Evolutionary conservation across 2,329 filamentous ascomycete species (phyloP).

Genomic region (Penicillium corylophilum): DNA sequence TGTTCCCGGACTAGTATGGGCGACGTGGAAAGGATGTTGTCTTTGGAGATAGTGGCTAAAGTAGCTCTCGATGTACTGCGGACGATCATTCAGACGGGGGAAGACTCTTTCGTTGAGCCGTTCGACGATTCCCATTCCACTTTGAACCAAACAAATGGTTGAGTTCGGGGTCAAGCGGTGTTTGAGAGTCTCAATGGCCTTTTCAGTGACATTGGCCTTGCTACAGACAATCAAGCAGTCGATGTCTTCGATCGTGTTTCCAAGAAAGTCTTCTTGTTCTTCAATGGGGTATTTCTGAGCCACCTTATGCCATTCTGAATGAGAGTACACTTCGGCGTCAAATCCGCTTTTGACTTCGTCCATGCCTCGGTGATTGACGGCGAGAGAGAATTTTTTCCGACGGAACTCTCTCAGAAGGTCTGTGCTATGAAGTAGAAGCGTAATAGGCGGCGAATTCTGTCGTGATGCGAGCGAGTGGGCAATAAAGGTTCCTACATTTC

Average conservation of each 20-base stretch:
- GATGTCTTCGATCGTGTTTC: slow-evolving; percentile 50
- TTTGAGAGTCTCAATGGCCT: slow-evolving; percentile 64
- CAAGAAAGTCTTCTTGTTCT: slow-evolving; percentile 7
- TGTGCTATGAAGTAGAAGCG: slow-evolving; percentile 69
- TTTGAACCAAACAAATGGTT: slow-evolving; percentile 73
- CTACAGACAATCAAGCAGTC: slow-evolving; percentile 74
- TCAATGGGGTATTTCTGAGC: background rate
- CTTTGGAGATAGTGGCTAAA: slow-evolving; percentile 59
- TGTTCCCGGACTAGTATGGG: slow-evolving; percentile 60
- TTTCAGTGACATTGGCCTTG: slow-evolving; percentile 69
- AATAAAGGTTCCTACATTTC: slow-evolving; percentile 77
- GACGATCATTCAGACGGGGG: slow-evolving; percentile 61
- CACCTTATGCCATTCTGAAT: background rate
- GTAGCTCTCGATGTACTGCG: slow-evolving; percentile 73
- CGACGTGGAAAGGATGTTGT: slow-evolving; percentile 51
- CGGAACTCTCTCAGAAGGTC: slow-evolving; percentile 37
- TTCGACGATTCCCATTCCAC: slow-evolving; percentile 82
- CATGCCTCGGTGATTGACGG: slow-evolving; percentile 40
- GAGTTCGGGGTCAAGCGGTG: slow-evolving; percentile 66
- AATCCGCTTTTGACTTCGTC: slow-evolving; percentile 45
- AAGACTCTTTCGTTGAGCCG: slow-evolving; percentile 71
- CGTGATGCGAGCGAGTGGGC: slow-evolving; percentile 68
- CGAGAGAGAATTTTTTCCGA: slow-evolving; percentile 31
- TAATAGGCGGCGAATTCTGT: slow-evolving; percentile 67
- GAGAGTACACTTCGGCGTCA: slow-evolving; percentile 39